Evolutionary conservation across 2,329 filamentous ascomycete genomes (phyloP).

Genomic region (Fusarium scirpi): DNA sequence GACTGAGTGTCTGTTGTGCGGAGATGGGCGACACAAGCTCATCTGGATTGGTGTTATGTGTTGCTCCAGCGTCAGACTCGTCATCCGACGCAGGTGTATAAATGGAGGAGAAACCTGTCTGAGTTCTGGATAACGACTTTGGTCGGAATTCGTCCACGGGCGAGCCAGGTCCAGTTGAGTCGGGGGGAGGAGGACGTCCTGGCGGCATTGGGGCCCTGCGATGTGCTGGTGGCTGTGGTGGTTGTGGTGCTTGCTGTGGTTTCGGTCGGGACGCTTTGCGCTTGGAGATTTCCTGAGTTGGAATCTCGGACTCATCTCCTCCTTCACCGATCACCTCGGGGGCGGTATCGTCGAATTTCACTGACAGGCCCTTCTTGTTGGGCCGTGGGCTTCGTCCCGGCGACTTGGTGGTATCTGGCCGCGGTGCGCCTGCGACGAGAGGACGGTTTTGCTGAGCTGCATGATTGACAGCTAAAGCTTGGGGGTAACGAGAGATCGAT

Average conservation of each 20-base stretch:
- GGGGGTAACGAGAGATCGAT: conserved; percentile 66
- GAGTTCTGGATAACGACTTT: conserved; percentile 56
- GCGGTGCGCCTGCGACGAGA: conserved; percentile 52
- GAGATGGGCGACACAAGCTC: conserved; percentile 36
- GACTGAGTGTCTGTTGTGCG: conserved; percentile 47
- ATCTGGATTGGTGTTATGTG: conserved; percentile 28
- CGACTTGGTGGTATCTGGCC: conserved; percentile 58
- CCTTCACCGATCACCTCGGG: conserved; percentile 91
- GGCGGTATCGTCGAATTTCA: conserved; percentile 77
- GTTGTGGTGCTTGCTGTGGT: conserved; percentile 2
- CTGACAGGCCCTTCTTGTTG: conserved; percentile 75
- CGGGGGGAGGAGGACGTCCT: conserved; percentile 28
- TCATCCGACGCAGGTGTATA: conserved; percentile 41
- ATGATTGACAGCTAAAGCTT: conserved; percentile 61
- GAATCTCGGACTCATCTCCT: conserved; percentile 84
- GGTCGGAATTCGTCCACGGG: conserved; percentile 63
- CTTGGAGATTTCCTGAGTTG: conserved; percentile 77
- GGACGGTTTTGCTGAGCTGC: conserved; percentile 60
- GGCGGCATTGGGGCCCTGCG: conserved; percentile 32
- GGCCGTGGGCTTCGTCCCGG: conserved; percentile 59
- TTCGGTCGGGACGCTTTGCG: conserved; percentile 59
- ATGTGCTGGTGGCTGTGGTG: conserved; percentile 48
- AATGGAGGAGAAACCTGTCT: conserved; percentile 48
- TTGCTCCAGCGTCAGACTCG: conserved; percentile 26
- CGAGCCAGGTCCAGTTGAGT: conserved; percentile 10